These are phyloP conservation scores for Globisporangium rhizosaccharum DNA, from an alignment of 352 stramenopile genomes.

Conservation along the genomic window DNA sequence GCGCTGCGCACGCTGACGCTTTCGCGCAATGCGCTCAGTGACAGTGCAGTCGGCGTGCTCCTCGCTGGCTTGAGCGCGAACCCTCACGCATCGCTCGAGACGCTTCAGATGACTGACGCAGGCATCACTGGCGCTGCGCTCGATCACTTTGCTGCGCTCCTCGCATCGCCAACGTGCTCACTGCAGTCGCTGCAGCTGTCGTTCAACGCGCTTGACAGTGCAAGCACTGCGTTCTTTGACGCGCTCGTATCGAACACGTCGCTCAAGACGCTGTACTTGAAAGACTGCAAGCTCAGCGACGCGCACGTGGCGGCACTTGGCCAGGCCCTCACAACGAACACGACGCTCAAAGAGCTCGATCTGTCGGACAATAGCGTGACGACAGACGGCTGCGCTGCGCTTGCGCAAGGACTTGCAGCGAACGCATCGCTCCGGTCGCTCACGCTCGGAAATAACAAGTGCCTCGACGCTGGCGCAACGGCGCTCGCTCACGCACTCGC, in stretches of 20 bases:
- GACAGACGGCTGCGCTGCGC: slow-evolving; percentile 19
- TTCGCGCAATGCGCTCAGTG: slow-evolving; percentile 54
- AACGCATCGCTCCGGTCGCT: slow-evolving; percentile 48
- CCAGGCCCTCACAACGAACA: slow-evolving; percentile 40
- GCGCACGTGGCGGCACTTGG: slow-evolving; percentile 32
- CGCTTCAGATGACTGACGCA: slow-evolving; percentile 43
- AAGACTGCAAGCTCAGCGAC: slow-evolving; percentile 57
- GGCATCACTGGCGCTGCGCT: slow-evolving; percentile 41
- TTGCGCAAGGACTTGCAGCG: slow-evolving; percentile 35
- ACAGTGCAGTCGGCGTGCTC: slow-evolving; percentile 34
- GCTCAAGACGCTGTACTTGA: slow-evolving; percentile 56
- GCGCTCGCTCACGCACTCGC: slow-evolving; percentile 31
- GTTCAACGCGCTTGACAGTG: slow-evolving; percentile 49
- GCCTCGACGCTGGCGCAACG: slow-evolving; percentile 39
- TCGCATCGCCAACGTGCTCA: slow-evolving; percentile 38
- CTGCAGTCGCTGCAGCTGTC: slow-evolving; percentile 61
- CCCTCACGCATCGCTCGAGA: slow-evolving; percentile 18
- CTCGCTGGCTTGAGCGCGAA: slow-evolving; percentile 38
- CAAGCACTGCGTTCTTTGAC: slow-evolving; percentile 45
- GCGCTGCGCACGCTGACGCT: slow-evolving; percentile 45
- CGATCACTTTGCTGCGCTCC: slow-evolving; percentile 32
- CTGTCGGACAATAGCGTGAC: slow-evolving; percentile 68
- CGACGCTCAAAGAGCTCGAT: slow-evolving; percentile 49
- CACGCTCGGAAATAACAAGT: slow-evolving; percentile 57
- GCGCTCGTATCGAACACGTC: slow-evolving; percentile 54